Evolutionary conservation across 768 basidiomycete genomes (phyloP).

Genomic region (Dentipellis sp.): DNA sequence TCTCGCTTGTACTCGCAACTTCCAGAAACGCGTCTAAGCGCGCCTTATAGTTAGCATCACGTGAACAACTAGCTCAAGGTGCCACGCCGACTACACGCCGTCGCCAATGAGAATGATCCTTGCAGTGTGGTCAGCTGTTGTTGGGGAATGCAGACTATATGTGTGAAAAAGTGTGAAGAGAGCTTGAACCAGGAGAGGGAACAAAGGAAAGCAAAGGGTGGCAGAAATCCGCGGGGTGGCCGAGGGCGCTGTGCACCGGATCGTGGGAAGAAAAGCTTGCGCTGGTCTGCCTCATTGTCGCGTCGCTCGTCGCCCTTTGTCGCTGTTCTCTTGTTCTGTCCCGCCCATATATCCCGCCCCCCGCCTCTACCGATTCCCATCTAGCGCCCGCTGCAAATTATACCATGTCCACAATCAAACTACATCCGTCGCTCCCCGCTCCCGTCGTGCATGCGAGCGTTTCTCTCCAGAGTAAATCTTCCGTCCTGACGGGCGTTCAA

Average conservation of each 20-base stretch:
- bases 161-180: too few relatives aligned
- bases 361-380: not conserved
- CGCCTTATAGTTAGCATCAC: too few relatives aligned
- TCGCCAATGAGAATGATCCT: too few relatives aligned
- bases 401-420: slow-evolving; percentile 43
- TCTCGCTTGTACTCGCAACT: too few relatives aligned
- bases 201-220: too few relatives aligned
- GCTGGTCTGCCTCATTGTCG: slow-evolving; percentile 14
- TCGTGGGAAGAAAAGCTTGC: slow-evolving; percentile 2
- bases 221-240: too few relatives aligned
- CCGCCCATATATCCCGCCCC: not conserved
- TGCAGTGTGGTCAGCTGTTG: too few relatives aligned
- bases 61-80: too few relatives aligned
- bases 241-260: not conserved
- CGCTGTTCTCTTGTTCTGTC: not conserved
- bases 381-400: not conserved
- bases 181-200: too few relatives aligned
- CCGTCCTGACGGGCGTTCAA: slow-evolving; percentile 82
- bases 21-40: too few relatives aligned
- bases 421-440: slow-evolving; percentile 60
- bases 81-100: too few relatives aligned
- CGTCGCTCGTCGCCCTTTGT: slow-evolving; percentile 4
- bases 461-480: slow-evolving; percentile 71
- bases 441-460: slow-evolving; percentile 65
- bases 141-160: too few relatives aligned